Base-by-base conservation (phyloP, 2,329 filamentous ascomycete genomes). In the Aspergillus fumigatiaffinis region DNA sequence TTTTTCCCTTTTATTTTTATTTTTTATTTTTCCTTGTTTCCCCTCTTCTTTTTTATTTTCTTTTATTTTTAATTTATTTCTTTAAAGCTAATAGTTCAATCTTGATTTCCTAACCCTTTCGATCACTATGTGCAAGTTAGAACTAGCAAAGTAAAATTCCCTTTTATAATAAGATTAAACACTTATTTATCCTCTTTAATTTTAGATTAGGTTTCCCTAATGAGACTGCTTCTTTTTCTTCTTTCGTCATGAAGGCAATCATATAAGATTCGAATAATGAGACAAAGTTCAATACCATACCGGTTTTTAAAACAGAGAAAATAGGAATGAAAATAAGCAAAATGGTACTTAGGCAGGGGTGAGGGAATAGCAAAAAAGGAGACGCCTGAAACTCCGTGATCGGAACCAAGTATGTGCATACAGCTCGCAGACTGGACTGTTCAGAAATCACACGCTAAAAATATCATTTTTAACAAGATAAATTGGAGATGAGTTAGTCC, bases 1-100 rank as follows among this genome's bases (percentile, higher is more conserved):
- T 54, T 42, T 46, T 51, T 60, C 35, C 28, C 10, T 54, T 55
- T 57, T 53, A 14, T 28, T 14, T 20, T 53, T 42, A 52, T 20
- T 41, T 55, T 29, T 51, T 54, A 51, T 52, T 29, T 20, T 55
- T 10, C 29, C 12, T 52, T 38, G 25, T 51, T 29, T 23, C 17
- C 4, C 53, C 4, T 20, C 14, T 52, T 23, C 26, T 46, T 17
- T 35, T 20, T 47, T 29, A 10, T 49, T 10, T 42, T 47, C 5
- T 32, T 28, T 52, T 17, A 12, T 25, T 21, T 12, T 47, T 29
- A 17, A 50, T 47, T 42, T 50, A 14, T 47, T 26, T 47, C 10
- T 46, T 44, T 8, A 32, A 32, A 38, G 4, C 21, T 44, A 20
- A 20, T 21, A 9, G 9, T 46, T 46, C 10, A 20, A 23, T 46